Evolutionary conservation across 1,284 basidiomycete species (phyloP).

Genomic region (Pascua guehoae): DNA sequence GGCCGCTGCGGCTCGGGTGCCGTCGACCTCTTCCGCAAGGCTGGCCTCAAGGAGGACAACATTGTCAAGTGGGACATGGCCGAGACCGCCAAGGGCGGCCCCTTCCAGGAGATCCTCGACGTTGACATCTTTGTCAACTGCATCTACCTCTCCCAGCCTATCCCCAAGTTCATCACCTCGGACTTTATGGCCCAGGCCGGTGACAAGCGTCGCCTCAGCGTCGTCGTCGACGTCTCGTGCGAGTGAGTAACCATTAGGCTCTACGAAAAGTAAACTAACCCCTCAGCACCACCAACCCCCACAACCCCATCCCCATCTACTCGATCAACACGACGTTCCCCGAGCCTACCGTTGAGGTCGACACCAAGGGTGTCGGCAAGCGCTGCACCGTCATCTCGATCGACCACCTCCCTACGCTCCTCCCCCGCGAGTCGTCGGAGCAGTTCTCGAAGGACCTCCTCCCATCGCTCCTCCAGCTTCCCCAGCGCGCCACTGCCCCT

Average conservation of each 20-base stretch:
- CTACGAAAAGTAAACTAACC: not conserved
- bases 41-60: slow-evolving; percentile 84
- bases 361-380: slow-evolving; percentile 60
- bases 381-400: slow-evolving; percentile 83
- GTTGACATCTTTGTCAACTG: slow-evolving; percentile 99
- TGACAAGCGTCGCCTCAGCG: slow-evolving; percentile 63
- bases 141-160: slow-evolving; percentile 89
- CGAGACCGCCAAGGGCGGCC: slow-evolving; percentile 96
- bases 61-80: slow-evolving; percentile 97
- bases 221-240: slow-evolving; percentile 97
- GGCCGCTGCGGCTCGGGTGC: slow-evolving; percentile 96
- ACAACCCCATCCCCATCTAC: slow-evolving; percentile 98
- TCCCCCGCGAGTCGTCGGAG: slow-evolving; percentile 90
- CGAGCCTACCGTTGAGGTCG: slow-evolving; percentile 85
- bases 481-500: slow-evolving; percentile 61
- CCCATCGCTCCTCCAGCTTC: slow-evolving; percentile 78
- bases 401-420: slow-evolving; percentile 91
- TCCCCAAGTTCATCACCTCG: slow-evolving; percentile 80
- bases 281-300: slow-evolving; percentile 82
- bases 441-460: slow-evolving; percentile 90
- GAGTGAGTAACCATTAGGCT: slow-evolving; percentile 54
- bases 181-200: slow-evolving; percentile 75
- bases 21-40: slow-evolving; percentile 89
- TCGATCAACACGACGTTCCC: slow-evolving; percentile 92
- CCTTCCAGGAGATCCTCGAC: slow-evolving; percentile 91